Conservation (phyloP, 148 eudicot genomes). For the Cornus suecica region DNA sequence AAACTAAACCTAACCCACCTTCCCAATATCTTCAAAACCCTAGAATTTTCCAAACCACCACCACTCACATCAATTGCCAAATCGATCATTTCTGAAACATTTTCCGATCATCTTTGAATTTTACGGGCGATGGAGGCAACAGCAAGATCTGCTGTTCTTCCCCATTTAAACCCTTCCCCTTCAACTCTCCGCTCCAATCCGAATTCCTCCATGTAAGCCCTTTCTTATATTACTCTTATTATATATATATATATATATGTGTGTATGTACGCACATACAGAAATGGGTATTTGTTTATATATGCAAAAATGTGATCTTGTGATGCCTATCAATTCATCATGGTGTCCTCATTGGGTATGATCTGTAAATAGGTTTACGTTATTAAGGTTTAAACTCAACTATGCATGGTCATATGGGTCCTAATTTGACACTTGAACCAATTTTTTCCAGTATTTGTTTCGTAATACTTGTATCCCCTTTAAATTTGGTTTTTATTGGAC, state of each 20-base stretch:
- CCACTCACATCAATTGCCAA: no score
- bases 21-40: not conserved
- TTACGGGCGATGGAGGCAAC: conserved; percentile 34
- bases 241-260: not conserved
- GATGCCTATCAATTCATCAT: not conserved
- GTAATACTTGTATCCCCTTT: no score
- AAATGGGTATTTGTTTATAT: not conserved
- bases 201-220: not conserved
- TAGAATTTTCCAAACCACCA: not conserved
- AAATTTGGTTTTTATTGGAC: no score
- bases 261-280: not conserved
- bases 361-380: not conserved
- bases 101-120: not conserved
- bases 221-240: not conserved
- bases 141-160: conserved; percentile 20
- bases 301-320: not conserved
- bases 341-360: not conserved
- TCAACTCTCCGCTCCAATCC: not conserved
- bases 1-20: not conserved
- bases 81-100: not conserved
- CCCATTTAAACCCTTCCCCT: conserved; percentile 17
- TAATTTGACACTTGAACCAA: not conserved
- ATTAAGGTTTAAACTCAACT: no score
- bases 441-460: no score
- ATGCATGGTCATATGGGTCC: not conserved